A percentile compares a stretch with the other conserved stretches of the same genome.
Evolutionary conservation across 306 rosid species (phyloP).

Genomic region (Gillenia trifoliata): DNA sequence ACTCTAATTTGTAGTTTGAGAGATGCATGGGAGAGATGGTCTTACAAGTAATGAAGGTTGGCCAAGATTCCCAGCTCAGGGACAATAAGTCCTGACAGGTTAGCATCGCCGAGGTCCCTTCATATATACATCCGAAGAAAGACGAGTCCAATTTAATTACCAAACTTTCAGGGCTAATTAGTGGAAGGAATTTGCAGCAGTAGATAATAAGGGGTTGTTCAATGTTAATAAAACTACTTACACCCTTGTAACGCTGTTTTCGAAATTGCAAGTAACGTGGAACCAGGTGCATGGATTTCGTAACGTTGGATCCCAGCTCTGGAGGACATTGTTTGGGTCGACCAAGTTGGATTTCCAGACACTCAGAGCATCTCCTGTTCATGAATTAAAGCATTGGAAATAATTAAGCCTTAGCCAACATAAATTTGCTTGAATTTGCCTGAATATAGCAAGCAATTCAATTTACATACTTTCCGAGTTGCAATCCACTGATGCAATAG

Average conservation of each 20-base stretch:
- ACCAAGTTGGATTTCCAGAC: slow-evolving; percentile 21
- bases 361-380: slow-evolving; percentile 21
- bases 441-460: background rate
- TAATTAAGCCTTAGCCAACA: background rate
- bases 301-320: slow-evolving; percentile 28
- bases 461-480: background rate
- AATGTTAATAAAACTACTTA: background rate
- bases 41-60: slow-evolving; percentile 28
- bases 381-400: background rate
- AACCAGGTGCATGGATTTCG: slow-evolving; percentile 30
- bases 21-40: background rate
- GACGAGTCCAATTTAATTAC: too few species aligned
- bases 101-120: slow-evolving; percentile 29
- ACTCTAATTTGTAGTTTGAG: background rate
- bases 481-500: slow-evolving; percentile 25
- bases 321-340: slow-evolving; percentile 8
- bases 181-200: too few species aligned
- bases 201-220: background rate
- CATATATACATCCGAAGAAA: background rate
- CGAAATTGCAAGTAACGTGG: slow-evolving; percentile 31
- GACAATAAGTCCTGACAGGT: slow-evolving; percentile 21
- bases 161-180: background rate
- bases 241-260: slow-evolving; percentile 28
- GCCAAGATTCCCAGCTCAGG: slow-evolving; percentile 27
- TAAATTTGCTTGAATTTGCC: background rate